Percentiles rank a stretch among this genome's conserved stretches.
phyloP scores from a whole-genome alignment of 139 green algal species.

The Asterochloris sp. region DNA sequence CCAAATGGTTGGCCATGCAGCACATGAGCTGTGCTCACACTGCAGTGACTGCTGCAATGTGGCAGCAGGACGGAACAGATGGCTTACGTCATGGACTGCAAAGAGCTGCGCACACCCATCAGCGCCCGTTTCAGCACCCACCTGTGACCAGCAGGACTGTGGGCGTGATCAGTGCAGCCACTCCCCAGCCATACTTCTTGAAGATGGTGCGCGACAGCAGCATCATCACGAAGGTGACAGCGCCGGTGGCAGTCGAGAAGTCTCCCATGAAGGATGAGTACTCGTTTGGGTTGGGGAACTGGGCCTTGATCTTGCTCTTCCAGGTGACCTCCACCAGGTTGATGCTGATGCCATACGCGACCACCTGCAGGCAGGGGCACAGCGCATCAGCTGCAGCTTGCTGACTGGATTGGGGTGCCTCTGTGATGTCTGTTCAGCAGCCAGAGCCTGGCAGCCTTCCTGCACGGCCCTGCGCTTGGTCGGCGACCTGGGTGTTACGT shows the following conservation, averaged over 20 bases:
- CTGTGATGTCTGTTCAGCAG: not conserved
- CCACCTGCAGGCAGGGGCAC: constrained; percentile 47
- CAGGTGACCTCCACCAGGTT: constrained; percentile 99
- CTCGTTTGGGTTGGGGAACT: constrained; percentile 98
- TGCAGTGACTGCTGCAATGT: no score
- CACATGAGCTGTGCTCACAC: not conserved
- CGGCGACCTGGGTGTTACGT: no score
- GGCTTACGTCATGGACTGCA: not conserved
- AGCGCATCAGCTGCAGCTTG: no score
- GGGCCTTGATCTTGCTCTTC: constrained; percentile 99
- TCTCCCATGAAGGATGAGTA: constrained; percentile 92
- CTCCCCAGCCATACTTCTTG: constrained; percentile 93
- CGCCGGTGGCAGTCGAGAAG: constrained; percentile 76
- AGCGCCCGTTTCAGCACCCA: not conserved
- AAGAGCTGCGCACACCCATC: no score
- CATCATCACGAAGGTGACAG: constrained; percentile 98
- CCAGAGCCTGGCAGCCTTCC: not conserved
- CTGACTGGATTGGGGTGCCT: no score
- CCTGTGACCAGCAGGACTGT: constrained; percentile 94
- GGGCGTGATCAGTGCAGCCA: constrained; percentile 94
- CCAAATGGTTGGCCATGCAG: not conserved
- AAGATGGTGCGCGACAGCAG: constrained; percentile 94
- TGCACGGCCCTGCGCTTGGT: no score
- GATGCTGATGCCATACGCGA: constrained; percentile 98
- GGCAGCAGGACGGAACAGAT: not conserved